Conservation (phyloP, 129 eudicot genomes). For the Solidago caesia region DNA sequence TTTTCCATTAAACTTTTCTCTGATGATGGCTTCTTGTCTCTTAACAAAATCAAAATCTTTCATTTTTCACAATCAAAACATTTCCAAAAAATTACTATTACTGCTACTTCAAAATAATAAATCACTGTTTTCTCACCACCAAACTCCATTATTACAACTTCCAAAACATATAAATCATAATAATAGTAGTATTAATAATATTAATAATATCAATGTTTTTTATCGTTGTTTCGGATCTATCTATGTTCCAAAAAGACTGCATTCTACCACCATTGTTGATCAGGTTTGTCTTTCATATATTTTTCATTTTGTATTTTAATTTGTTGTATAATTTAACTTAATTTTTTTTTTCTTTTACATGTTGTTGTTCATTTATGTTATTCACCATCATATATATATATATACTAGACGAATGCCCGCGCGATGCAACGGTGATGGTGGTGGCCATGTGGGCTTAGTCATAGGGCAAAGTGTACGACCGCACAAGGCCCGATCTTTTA, state of each 20-base stretch:
- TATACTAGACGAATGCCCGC: too few species aligned
- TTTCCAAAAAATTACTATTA: background rate
- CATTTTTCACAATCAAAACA: background rate
- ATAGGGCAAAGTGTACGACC: too few species aligned
- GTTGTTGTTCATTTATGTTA: too few species aligned
- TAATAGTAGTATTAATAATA: background rate
- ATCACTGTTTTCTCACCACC: background rate
- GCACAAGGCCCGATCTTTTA: too few species aligned
- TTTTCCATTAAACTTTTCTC: too few species aligned
- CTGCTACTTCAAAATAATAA: background rate
- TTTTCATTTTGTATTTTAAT: conserved; percentile 13
- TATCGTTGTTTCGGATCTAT: background rate
- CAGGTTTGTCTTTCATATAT: conserved; percentile 19
- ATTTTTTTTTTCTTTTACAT: too few species aligned
- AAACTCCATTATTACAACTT: background rate
- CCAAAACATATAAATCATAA: conserved; percentile 5
- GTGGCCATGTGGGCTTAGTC: too few species aligned
- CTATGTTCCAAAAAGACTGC: conserved; percentile 12
- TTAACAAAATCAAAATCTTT: too few species aligned
- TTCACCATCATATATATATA: too few species aligned
- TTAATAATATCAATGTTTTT: background rate
- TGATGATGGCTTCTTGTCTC: too few species aligned
- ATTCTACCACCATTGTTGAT: conserved; percentile 18
- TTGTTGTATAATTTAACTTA: background rate
- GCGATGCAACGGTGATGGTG: too few species aligned